Percentiles rank a stretch among this genome's conserved stretches.
These are phyloP conservation scores for Metschnikowia koreensis DNA, from an alignment of 805 yeast species.

Conservation along the genomic window DNA sequence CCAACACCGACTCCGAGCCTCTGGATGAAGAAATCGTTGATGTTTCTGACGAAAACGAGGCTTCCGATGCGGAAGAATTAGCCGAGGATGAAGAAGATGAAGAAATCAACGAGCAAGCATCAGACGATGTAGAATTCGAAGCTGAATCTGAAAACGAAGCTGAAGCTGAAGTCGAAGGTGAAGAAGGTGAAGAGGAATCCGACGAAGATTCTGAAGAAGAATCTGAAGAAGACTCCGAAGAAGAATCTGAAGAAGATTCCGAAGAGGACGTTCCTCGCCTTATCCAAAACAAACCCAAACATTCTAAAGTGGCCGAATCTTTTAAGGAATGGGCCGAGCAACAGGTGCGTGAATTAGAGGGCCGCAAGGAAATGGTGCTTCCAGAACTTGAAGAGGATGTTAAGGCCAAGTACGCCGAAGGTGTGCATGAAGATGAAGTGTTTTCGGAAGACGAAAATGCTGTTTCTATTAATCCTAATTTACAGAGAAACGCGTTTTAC, in stretches of 20 bases:
- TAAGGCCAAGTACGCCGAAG: constrained; percentile 54
- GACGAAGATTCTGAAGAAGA: constrained; percentile 10
- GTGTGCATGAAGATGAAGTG: constrained; percentile 54
- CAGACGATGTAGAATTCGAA: background rate
- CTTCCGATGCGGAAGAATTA: background rate
- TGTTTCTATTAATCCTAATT: constrained; percentile 54
- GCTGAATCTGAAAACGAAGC: background rate
- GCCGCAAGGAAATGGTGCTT: constrained; percentile 44
- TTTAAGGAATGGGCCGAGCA: constrained; percentile 89
- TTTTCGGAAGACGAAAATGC: constrained; percentile 56
- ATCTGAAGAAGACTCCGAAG: constrained; percentile 21
- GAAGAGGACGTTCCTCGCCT: constrained; percentile 33
- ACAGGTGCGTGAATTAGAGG: constrained; percentile 64
- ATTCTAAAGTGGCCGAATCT: constrained; percentile 45
- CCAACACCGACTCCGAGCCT: constrained; percentile 9
- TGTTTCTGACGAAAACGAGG: background rate
- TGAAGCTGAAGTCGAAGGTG: constrained; percentile 6
- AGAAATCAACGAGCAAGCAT: constrained; percentile 20
- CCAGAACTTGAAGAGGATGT: constrained; percentile 48
- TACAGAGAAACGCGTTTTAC: constrained; percentile 59
- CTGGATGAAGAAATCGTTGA: constrained; percentile 1
- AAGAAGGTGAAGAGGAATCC: constrained; percentile 22
- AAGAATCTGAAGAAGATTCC: constrained; percentile 28
- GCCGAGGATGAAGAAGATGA: background rate
- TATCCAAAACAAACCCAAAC: constrained; percentile 43